Base-by-base conservation (phyloP, 1,284 basidiomycete genomes). In the Prillingera fragicola region DNA sequence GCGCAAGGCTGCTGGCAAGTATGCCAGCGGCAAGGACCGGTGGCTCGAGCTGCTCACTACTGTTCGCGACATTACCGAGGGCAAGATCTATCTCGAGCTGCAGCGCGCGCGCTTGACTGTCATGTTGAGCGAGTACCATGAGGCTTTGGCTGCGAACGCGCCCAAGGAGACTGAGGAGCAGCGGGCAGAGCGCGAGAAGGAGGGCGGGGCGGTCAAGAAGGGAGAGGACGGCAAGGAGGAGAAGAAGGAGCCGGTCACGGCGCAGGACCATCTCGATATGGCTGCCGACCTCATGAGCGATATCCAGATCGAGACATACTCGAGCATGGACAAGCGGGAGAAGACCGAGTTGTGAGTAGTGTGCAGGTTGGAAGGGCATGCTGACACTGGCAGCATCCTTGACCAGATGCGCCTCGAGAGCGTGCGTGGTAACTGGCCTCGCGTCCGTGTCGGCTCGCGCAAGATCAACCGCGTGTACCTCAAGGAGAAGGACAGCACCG, bases 51-150 rank as follows among this genome's bases (percentile, higher is more conserved):
- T 95, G 33, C 80, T 95, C 34, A 84, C 94, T 72, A 91, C 89
- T 3, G 70, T 99, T 55, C 79, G 95, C 61, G 78, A 80, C 38
- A 88, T 99, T 25, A 95, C 94, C 0, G 94, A 97, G 73, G 94
- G 94, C 48, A 98, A 97, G 81, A 92, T 98, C 59, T 97, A 94
- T 76, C 77, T 99, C 43, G 95, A 99, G 75, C 91, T 96, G 4
- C 91, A 90, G 26, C 80, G 95, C 54, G 95, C 95, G 7, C 83
- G 95, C 22, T 85, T 97, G 41, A 95, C 92, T 1, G 82, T 88
- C 35, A 72, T 83, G 45, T 80, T 96, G 25, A 80, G 90, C 6
- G 79, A 80, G 48, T 80, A 94, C 67, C 84, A 94, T 68, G 92
- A 96, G 75, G 66, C 70, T 21, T 77, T 86, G 32, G 70, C 73